Base-by-base conservation (phyloP, 192 early-diverging fungal species). In the Chytriomyces sp. region DNA sequence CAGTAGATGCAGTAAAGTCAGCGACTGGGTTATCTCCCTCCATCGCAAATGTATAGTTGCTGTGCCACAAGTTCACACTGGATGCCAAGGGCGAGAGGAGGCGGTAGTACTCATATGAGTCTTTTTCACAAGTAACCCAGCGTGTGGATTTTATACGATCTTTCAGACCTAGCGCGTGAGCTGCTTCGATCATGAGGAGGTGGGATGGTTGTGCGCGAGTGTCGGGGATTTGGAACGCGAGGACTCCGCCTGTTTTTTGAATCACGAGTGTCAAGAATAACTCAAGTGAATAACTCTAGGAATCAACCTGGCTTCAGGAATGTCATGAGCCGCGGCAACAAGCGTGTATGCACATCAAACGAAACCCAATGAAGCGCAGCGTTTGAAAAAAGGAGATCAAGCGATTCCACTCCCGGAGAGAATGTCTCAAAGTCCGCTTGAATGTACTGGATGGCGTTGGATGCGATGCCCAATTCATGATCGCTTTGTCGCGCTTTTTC, bases 11-110 rank as follows among this genome's bases (percentile, higher is more conserved):
- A 18, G 71, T 73, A 45, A 73, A 73, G 45, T 73, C 71, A 18
- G 71, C 71, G 3, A 73, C 71, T 26, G 71, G 71, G 45, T 73
- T 73, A 3, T 73, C 71, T n/a, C 71, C 71, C 26, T 73, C 61
- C 71, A 73, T 16, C 20, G 62, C 18, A 26, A 62, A 20, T 10
- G 71, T 45, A 44, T 62, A 62, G 8, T 62, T 63, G 11, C 59
- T 44, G 28, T 61, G 61, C 71, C 71, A 73, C 71, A 73, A 44
- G 28, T 44, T 73, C 10, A 73, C 24, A 13, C 7, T 20, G 4
- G 71, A 28, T 9, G 16, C 7, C 10, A 20, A 28, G 5, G 53
- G 59, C 9, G 26, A n/a, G 20, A 73, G 26, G 8, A 73, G 7
- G 8, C 26, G 18, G 53, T 62, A 73, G 45, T 73, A 73, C 18